phyloP scores from a whole-genome alignment of 2,329 filamentous ascomycete genomes.

The Fragosphaeria purpurea region DNA sequence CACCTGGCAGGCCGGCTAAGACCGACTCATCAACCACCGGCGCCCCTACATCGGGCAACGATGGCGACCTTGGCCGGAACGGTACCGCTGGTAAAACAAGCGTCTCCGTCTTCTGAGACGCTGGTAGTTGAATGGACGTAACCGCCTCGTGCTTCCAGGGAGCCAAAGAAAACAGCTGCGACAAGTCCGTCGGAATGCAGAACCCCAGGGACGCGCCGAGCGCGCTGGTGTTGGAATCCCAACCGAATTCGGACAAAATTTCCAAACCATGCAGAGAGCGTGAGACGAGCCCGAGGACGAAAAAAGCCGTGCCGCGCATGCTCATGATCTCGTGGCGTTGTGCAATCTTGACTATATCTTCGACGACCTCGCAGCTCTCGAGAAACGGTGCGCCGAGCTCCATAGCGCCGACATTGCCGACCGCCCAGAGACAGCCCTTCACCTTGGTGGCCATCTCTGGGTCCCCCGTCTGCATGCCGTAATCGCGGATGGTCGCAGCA shows the following conservation, averaged over 20 bases:
- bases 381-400: conserved; percentile 91
- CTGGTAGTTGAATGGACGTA: conserved; percentile 36
- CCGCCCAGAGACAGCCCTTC: conserved; percentile 94
- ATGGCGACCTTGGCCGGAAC: conserved; percentile 28
- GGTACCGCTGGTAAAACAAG: conserved; percentile 32
- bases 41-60: conserved; percentile 10
- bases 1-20: conserved; percentile 14
- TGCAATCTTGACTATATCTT: conserved; percentile 78
- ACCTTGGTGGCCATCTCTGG: conserved; percentile 80
- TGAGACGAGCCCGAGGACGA: conserved; percentile 86
- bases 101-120: conserved; percentile 42
- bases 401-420: conserved; percentile 97
- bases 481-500: conserved; percentile 75
- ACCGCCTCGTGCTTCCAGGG: conserved; percentile 46
- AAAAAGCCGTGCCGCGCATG: conserved; percentile 89
- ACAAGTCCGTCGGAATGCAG: conserved; percentile 72
- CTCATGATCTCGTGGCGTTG: conserved; percentile 84
- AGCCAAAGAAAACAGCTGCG: conserved; percentile 63
- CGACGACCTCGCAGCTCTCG: conserved; percentile 80
- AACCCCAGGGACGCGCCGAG: conserved; percentile 77
- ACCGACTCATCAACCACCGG: conserved; percentile 17
- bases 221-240: conserved; percentile 82
- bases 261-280: conserved; percentile 85
- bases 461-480: conserved; percentile 77
- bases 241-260: conserved; percentile 79